Percentiles rank a stretch among this genome's conserved stretches.
These are phyloP conservation scores for Rosa chinensis DNA, from an alignment of 306 rosid genomes.

Conservation along the genomic window DNA sequence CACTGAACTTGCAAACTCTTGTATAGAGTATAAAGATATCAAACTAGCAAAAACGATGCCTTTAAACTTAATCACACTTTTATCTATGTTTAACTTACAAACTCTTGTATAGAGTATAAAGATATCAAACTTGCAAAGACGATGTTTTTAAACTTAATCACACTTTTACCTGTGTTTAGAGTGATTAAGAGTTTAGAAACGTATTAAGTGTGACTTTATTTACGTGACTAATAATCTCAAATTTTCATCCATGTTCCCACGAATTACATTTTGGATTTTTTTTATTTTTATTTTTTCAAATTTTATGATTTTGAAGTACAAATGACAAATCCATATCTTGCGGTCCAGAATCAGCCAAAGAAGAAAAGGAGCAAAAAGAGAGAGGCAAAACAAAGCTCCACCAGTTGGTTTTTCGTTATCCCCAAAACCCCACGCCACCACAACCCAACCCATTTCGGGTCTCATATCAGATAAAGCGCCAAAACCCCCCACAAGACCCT, in stretches of 20 bases:
- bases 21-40: too few relatives aligned
- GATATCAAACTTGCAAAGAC: too few relatives aligned
- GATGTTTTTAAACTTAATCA: too few relatives aligned
- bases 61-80: not conserved
- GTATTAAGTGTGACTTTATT: not conserved
- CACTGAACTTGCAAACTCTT: not conserved
- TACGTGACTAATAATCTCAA: too few relatives aligned
- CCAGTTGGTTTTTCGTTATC: slow-evolving; percentile 36
- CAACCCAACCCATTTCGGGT: slow-evolving; percentile 8
- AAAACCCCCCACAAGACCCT: not conserved
- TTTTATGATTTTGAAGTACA: not conserved
- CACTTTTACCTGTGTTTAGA: too few relatives aligned
- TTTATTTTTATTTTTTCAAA: not conserved
- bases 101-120: too few relatives aligned
- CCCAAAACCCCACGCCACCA: slow-evolving; percentile 19
- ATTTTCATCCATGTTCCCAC: not conserved
- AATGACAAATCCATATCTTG: slow-evolving; percentile 6
- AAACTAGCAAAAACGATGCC: too few relatives aligned
- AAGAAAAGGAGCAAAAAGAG: not conserved
- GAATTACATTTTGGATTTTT: too few relatives aligned
- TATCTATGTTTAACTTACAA: too few relatives aligned
- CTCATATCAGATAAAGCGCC: not conserved
- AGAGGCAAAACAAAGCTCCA: not conserved
- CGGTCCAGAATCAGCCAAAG: slow-evolving; percentile 10
- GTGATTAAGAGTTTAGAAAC: too few relatives aligned